Evolutionary conservation across 441 rosid genomes (phyloP).

Genomic region (Hura crepitans): DNA sequence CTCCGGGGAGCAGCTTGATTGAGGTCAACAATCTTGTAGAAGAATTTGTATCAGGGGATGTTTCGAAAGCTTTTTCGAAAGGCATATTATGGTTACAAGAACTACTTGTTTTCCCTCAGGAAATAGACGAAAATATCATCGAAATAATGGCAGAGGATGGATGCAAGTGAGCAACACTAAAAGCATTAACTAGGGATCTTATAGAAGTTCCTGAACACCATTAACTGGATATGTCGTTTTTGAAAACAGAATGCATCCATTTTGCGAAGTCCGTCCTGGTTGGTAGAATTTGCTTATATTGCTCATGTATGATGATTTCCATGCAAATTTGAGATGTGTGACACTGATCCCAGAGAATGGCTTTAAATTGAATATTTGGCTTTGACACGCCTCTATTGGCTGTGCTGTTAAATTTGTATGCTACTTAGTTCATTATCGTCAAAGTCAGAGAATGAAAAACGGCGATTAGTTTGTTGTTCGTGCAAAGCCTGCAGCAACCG

Average conservation of each 20-base stretch:
- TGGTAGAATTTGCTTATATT: neutral
- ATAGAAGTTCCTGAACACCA: neutral
- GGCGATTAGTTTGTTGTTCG: too few relatives aligned
- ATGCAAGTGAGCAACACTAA: neutral
- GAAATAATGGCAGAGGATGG: conserved; percentile 21
- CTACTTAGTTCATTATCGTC: neutral
- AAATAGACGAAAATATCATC: conserved; percentile 6
- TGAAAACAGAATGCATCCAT: neutral
- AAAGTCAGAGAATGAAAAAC: too few relatives aligned
- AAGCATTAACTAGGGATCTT: neutral
- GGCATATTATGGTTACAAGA: conserved; percentile 38
- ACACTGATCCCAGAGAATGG: neutral
- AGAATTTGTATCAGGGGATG: conserved; percentile 51
- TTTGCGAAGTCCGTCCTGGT: neutral
- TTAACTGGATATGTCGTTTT: neutral
- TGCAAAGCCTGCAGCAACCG: too few relatives aligned
- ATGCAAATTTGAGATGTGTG: neutral
- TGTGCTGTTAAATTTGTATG: too few relatives aligned
- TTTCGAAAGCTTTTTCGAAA: conserved; percentile 41
- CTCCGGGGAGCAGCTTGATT: conserved; percentile 54
- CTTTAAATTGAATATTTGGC: too few relatives aligned
- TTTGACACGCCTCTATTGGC: too few relatives aligned
- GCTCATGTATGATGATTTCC: neutral
- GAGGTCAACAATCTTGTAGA: conserved; percentile 48
- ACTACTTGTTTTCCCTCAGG: conserved; percentile 31